phyloP scores from a whole-genome alignment of 805 yeast species.

The Myxozyma vanderwaltii region DNA sequence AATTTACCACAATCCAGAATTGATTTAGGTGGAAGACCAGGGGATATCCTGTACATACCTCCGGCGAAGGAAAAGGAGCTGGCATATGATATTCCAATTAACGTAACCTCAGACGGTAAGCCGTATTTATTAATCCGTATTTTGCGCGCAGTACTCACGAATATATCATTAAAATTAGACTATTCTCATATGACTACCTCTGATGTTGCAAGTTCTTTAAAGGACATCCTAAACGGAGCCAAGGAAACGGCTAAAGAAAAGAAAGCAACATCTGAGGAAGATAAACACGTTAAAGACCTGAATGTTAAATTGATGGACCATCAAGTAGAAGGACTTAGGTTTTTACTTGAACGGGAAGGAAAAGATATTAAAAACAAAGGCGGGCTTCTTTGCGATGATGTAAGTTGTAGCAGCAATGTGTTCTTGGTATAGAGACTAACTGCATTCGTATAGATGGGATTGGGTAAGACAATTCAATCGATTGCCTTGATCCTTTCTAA shows the following conservation, averaged over 20 bases:
- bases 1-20: not conserved
- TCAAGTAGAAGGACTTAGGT: slow-evolving; percentile 50
- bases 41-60: slow-evolving; percentile 5
- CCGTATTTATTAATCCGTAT: not conserved
- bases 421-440: not conserved
- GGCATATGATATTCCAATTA: slow-evolving; percentile 4
- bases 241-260: not conserved
- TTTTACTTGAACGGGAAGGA: slow-evolving; percentile 47
- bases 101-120: slow-evolving; percentile 8
- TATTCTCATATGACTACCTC: slow-evolving; percentile 17
- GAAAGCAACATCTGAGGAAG: not conserved
- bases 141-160: not conserved
- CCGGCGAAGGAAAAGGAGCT: not conserved
- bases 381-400: slow-evolving; percentile 75
- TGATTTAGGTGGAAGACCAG: not conserved
- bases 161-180: slow-evolving; percentile 4
- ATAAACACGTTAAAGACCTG: slow-evolving; percentile 44
- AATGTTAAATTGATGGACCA: slow-evolving; percentile 49
- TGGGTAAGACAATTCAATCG: slow-evolving; percentile 83
- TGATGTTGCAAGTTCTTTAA: slow-evolving; percentile 18
- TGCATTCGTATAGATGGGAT: slow-evolving; percentile 65
- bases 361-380: slow-evolving; percentile 45
- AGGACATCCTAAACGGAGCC: slow-evolving; percentile 17
- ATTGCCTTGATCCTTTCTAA: slow-evolving; percentile 60
- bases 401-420: slow-evolving; percentile 4